A percentile compares a stretch with the other conserved stretches of the same genome.
phyloP scores from a whole-genome alignment of 73 alveolate species.

The Paramecium sonneborni region DNA sequence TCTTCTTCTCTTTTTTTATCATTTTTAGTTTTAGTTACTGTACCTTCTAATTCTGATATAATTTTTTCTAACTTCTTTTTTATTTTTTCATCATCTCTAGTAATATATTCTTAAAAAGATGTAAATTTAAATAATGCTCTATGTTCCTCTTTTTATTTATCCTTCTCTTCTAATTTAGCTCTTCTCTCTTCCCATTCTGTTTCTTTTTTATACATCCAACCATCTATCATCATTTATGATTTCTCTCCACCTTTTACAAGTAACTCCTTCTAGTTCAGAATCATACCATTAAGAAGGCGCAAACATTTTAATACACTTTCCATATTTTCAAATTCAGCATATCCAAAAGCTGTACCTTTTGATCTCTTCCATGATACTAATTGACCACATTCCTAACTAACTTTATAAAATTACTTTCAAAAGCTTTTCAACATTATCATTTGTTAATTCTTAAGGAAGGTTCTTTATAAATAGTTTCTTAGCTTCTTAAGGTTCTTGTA shows the following conservation, averaged over 20 bases:
- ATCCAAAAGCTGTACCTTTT: slow-evolving; percentile 50
- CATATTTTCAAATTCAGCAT: slow-evolving; percentile 47
- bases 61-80: slow-evolving; percentile 19
- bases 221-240: slow-evolving; percentile 44
- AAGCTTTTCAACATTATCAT: slow-evolving; percentile 48
- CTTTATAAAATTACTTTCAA: background rate
- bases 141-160: background rate
- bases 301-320: slow-evolving; percentile 42
- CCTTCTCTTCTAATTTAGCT: slow-evolving; percentile 18
- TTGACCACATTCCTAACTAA: slow-evolving; percentile 50
- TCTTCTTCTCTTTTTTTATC: slow-evolving; percentile 55
- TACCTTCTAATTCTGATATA: slow-evolving; percentile 41
- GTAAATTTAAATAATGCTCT: slow-evolving; percentile 3
- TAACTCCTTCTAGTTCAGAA: background rate
- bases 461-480: slow-evolving; percentile 42
- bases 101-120: slow-evolving; percentile 8
- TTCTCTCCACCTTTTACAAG: slow-evolving; percentile 38
- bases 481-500: slow-evolving; percentile 28
- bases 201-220: slow-evolving; percentile 46
- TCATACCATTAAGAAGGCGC: slow-evolving; percentile 53
- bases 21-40: slow-evolving; percentile 44
- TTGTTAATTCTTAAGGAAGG: slow-evolving; percentile 36
- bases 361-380: slow-evolving; percentile 47
- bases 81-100: slow-evolving; percentile 49
- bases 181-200: slow-evolving; percentile 52